Base-by-base conservation (phyloP, 148 eudicot species). In the Camellia japonica region DNA sequence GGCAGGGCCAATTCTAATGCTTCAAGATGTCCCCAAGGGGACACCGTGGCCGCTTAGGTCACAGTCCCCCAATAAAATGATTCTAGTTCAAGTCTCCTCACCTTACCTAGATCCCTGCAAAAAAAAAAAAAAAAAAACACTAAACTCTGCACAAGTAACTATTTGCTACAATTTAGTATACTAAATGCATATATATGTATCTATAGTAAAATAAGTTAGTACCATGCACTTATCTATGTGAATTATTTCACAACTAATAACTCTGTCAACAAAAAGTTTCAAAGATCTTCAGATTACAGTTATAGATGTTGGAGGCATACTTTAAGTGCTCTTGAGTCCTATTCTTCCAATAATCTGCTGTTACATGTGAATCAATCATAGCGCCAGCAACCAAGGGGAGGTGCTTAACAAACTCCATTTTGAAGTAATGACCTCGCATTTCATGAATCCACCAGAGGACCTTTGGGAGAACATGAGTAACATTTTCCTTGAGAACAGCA, bases 401-500 rank as follows among this genome's bases (percentile, higher is more conserved):
- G 85, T 96, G 95, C 92, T 96, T 92, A 61, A 96, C 92, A 84
- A 85, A 96, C 59, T 96, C 99, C 92, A 94, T 81, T 87, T 86
- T 96, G 84, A 96, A 96, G 85, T 96, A 96, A 90, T 96, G 98
- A 71, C 99, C 99, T 65, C 99, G 94, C 99, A 96, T 96, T 85
- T 96, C 99, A 89, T 96, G 99, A 80, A 96, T 96, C 99, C 99
- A 96, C 99, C 99, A 96, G 83, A 96, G 89, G 66, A 96, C 87
- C 91, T 96, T 96, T 70, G 99, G 99, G 75, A 94, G 95, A 67
- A 96, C 95, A 66, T 75, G 95, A 82, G 90, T 87, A 44, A 92
- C 97, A 84, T 90, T 86, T 80, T 94, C 97, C 85, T 94, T 92
- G 43, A 96, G 90, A 68, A 96, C 99, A 68, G 94, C 90, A 85